These are phyloP conservation scores for Monosporozyma siamensis DNA, from an alignment of 805 yeast species.

Conservation along the genomic window DNA sequence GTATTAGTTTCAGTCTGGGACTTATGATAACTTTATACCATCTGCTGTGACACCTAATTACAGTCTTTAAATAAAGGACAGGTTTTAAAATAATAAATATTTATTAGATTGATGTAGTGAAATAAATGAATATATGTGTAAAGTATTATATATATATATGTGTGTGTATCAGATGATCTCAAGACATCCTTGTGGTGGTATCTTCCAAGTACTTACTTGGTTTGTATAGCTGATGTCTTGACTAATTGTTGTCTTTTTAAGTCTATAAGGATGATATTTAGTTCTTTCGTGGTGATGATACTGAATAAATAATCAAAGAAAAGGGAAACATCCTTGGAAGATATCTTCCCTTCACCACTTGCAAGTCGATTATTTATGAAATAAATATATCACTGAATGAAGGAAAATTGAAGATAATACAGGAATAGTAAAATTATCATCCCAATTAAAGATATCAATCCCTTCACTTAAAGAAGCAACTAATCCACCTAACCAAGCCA, in stretches of 20 bases:
- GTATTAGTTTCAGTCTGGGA: no score
- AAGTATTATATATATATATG: background rate
- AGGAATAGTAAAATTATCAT: slow-evolving; percentile 93
- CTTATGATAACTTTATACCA: no score
- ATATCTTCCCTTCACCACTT: no score
- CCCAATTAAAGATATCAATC: slow-evolving; percentile 63
- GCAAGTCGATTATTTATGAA: background rate
- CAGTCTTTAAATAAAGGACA: background rate
- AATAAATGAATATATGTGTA: background rate
- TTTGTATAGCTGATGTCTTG: no score
- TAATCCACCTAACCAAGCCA: slow-evolving; percentile 60
- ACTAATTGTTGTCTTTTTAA: no score
- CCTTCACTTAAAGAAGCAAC: slow-evolving; percentile 85
- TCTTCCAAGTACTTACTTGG: no score
- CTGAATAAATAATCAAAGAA: no score
- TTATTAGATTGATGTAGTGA: background rate
- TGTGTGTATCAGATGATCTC: background rate
- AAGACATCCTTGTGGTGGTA: no score
- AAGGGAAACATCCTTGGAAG: no score
- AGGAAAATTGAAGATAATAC: slow-evolving; percentile 67
- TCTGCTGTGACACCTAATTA: no score
- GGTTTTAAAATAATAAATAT: background rate
- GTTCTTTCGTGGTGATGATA: no score
- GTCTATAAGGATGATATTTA: no score
- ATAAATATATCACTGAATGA: slow-evolving; percentile 34